These are phyloP conservation scores for Xylariaceae sp. DNA, from an alignment of 2,329 filamentous ascomycete species.

Conservation along the genomic window DNA sequence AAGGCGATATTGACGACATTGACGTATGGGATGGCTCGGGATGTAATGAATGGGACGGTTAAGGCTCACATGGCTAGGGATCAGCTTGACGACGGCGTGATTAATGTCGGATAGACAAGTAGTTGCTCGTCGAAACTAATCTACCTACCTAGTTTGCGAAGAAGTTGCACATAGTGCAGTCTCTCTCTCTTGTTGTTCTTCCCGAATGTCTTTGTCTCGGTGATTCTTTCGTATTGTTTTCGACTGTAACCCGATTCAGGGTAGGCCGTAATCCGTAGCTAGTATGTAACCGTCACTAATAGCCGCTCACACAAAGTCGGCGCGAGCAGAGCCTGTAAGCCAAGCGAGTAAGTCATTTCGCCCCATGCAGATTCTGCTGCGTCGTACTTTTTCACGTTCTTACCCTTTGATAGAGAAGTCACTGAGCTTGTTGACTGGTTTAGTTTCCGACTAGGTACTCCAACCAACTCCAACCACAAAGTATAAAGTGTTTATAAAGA, in stretches of 20 bases:
- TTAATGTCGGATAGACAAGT: slow-evolving; percentile 3
- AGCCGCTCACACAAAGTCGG: neutral
- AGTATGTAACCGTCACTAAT: too few species aligned
- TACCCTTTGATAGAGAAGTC: too few species aligned
- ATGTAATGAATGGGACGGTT: neutral
- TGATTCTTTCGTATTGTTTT: neutral
- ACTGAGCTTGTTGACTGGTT: too few species aligned
- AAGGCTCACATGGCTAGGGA: neutral
- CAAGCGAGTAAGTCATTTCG: neutral
- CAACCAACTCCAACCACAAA: too few species aligned
- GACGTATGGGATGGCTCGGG: neutral
- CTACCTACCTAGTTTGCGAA: neutral
- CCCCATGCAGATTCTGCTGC: neutral
- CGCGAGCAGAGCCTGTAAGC: neutral
- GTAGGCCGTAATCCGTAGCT: neutral
- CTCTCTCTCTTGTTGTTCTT: neutral
- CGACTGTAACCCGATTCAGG: neutral
- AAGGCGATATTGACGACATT: slow-evolving; percentile 6
- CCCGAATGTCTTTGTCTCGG: neutral
- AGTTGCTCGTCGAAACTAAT: neutral
- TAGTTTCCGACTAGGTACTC: too few species aligned
- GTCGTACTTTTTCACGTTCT: neutral
- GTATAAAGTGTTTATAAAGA: too few species aligned
- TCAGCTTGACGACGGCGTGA: neutral
- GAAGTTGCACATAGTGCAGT: neutral